A percentile compares a stretch with the other conserved stretches of the same genome.
Evolutionary conservation across 345 rosid species (phyloP).

Genomic region (Heritiera littoralis): DNA sequence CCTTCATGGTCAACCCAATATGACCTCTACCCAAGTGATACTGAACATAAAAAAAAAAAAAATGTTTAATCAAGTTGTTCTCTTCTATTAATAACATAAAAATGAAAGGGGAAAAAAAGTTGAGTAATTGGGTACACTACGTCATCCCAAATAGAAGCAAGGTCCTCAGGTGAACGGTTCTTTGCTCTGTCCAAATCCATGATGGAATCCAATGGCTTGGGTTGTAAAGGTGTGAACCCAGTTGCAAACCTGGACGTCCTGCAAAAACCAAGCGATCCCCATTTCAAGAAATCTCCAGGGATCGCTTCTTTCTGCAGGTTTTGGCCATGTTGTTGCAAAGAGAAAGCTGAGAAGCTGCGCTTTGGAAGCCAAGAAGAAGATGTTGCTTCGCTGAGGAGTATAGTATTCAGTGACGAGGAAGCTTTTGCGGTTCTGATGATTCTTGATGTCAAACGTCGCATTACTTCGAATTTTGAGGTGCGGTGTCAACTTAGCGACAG

Average conservation of each 20-base stretch:
- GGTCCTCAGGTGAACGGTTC: slow-evolving; percentile 68
- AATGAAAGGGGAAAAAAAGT: background rate
- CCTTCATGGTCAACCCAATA: slow-evolving; percentile 71
- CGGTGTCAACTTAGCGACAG: background rate
- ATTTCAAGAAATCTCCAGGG: slow-evolving; percentile 53
- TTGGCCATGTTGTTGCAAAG: slow-evolving; percentile 23
- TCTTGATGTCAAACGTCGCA: slow-evolving; percentile 25
- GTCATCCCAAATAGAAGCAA: slow-evolving; percentile 41
- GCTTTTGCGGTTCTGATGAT: background rate
- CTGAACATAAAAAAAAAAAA: slow-evolving; percentile 34
- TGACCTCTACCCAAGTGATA: slow-evolving; percentile 93
- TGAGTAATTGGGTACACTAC: background rate
- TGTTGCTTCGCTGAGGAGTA: slow-evolving; percentile 12
- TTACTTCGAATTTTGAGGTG: background rate
- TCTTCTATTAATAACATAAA: background rate
- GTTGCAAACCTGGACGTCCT: slow-evolving; percentile 76
- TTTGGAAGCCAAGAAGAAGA: slow-evolving; percentile 20
- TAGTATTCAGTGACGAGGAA: slow-evolving; percentile 16
- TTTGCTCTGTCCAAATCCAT: slow-evolving; percentile 78
- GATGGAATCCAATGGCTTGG: slow-evolving; percentile 80
- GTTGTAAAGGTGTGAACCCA: slow-evolving; percentile 82
- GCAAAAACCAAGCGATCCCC: slow-evolving; percentile 70
- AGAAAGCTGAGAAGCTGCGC: slow-evolving; percentile 32
- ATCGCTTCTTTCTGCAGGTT: slow-evolving; percentile 29
- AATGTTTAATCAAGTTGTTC: background rate